Base-by-base conservation (phyloP, 306 rosid genomes). In the Vigna radiata region DNA sequence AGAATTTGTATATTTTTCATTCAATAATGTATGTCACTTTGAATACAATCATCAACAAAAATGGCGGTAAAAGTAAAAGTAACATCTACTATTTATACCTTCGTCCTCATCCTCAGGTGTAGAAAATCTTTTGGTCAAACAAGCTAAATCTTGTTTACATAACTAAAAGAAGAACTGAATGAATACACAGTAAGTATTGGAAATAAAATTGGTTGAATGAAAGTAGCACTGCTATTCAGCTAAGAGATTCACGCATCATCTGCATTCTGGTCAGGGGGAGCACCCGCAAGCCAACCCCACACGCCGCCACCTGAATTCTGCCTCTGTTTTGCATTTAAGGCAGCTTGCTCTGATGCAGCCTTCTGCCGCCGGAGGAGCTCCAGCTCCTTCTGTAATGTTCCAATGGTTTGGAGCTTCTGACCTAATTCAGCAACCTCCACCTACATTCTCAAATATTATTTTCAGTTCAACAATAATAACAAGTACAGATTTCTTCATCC, bases 241-340 rank as follows among this genome's bases (percentile, higher is more conserved):
- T 70, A 73, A 63, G 76, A 55, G 70, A 44, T 37, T 83, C 89
- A 89, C 55, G 77, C 93, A 43, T 91, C 88, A 37, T 86, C 91
- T 3, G 27, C 49, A 10, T 70, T 72, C 31, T 70, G 83, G 16
- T 3, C 11, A 4, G 91, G 69, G 50, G 97, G 96, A 33, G 85
- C 6, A 48, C 97, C 97, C 0, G 97, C 96, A 21, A 94, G 92
- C 98, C 98, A 94, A 71, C 97, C 97, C 98, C 97, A 94, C 67
- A 94, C 83, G 2, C 97, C 83, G 2, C 97, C 91, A 6, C 98
- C 90, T 39, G 98, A 94, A 61, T 89, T 37, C 86, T 90, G 93
- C 73, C 84, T 90, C 70, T 87, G 90, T 85, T 82, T 91, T 68
- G 86, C 89, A 61, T 79, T 89, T 41, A 90, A 31, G 56, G 90